Evolutionary conservation across 1,139 yeast genomes (phyloP).

Genomic region (Blastobotrys buckinghamii): DNA sequence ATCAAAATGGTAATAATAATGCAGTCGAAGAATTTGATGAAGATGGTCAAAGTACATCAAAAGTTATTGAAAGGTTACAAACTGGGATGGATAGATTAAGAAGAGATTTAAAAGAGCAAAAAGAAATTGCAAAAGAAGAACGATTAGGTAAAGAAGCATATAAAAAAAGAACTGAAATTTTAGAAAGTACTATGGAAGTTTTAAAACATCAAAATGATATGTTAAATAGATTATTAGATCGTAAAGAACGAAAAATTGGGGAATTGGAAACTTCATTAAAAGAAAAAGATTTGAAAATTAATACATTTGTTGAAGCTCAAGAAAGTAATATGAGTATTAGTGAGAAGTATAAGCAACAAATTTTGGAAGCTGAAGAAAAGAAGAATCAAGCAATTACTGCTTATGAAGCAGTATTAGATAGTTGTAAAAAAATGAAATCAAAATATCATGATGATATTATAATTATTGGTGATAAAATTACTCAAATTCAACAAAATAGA

Average conservation of each 20-base stretch:
- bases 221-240: conserved; percentile 23
- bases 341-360: conserved; percentile 10
- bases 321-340: conserved; percentile 2
- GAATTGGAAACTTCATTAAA: conserved; percentile 20
- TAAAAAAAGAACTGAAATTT: conserved; percentile 23
- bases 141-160: conserved; percentile 21
- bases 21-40: conserved; percentile 8
- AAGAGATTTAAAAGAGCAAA: conserved; percentile 24
- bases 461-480: conserved; percentile 17
- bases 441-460: conserved; percentile 20
- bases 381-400: conserved; percentile 21
- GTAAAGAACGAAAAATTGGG: conserved; percentile 27
- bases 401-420: conserved; percentile 22
- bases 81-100: conserved; percentile 23
- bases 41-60: conserved; percentile 18
- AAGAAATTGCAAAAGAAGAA: conserved; percentile 24
- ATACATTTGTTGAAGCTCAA: conserved; percentile 11
- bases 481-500: conserved; percentile 16
- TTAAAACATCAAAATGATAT: conserved; percentile 27
- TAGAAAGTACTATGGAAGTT: conserved; percentile 24
- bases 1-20: conserved; percentile 5
- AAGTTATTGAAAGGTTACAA: conserved; percentile 27
- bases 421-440: conserved; percentile 19
- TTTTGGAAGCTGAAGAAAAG: conserved; percentile 17
- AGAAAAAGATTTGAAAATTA: conserved; percentile 13